Evolutionary conservation across 1,139 yeast species (phyloP), one percentile per base, ranked within the genome.

Genomic region (Yamadazyma jaroonii): DNA sequence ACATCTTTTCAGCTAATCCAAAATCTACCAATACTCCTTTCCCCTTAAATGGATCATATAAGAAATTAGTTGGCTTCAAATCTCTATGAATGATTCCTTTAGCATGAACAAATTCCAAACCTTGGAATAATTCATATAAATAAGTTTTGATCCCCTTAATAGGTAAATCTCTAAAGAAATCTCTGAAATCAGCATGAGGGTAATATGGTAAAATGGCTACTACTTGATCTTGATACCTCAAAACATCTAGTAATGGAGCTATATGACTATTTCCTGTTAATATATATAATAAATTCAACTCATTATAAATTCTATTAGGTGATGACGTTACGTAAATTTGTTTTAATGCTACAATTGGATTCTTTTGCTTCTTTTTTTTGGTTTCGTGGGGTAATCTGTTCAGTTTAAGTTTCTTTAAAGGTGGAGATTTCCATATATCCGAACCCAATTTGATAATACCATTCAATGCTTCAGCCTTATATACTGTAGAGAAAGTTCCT

Each of bases 241-340:
- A 60, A 1, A 95, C 96, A 49, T 95, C 96, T 35, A 92, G 72
- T 38, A 92, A 64, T 1, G 97, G 96, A 1, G 96, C 95, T 32
- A 92, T 89, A 44, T 83, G 79, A 1, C 78, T 70, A 44, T 84
- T 81, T 1, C 90, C 89, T 9, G 74, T 65, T 35, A 90, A 64
- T 42, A 74, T 74, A 54, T 84, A 82, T 27, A 92, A 70, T 37
- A 92, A 66, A 47, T 83, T 83, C 48, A 92, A 72, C 59, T 92
- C 99, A 59, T 89, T 89, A 50, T 79, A 80, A 35, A 92, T 90
- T 57, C 99, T 75, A 47, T 79, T 81, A 1, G 97, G 97, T 6
- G 97, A 88, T 1, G 97, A 87, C 0, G 98, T 94, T 21, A 90
- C 98, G 58, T 90, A 90, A 38, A 92, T 89, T 54, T 94, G 81